Evolutionary conservation across 768 basidiomycete genomes (phyloP), one percentile per base, ranked within the genome.

Genomic region (Lyophyllum atratum): DNA sequence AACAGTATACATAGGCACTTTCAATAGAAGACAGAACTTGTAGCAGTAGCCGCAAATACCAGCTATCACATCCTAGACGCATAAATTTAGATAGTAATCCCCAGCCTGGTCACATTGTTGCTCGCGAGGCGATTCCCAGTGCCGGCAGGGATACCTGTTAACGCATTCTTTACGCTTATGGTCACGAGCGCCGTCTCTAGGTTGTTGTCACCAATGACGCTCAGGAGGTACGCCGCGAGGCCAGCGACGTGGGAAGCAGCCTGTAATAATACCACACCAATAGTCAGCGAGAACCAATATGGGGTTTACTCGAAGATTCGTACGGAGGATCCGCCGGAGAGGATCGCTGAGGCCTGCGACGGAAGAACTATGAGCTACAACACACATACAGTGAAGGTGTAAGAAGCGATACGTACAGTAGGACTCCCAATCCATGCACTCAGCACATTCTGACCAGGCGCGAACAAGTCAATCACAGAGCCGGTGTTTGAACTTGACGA

Each of bases 201-300:
- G 45, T 48, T 12, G 52, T 19, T 6, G 58, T 14, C 19, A n/a
- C 61, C 56, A 15, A 54, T 34, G 42, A 60, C 12, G 29, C 54
- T 46, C 24, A 62, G 28, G 12, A 58, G 45, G 49, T 64, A 66
- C 2, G 65, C 65, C 8, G 59, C 21, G 21, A 66, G 55, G 15
- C 64, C 64, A 4, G 64, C 62, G 43, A 66, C 62, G 33, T 63
- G 60, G 17, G 64, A 53, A 11, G 62, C 57, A 14, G 62, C 61
- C 64, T 56, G 49, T n/a, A n/a, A 9, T 15, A 19, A 14, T 24
- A n/a, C 14, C 26, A 19, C 26, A 43, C 29, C 24, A 42, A 12
- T 42, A 33, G 19, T 49, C 21, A 29, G 24, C 15, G 25, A 51
- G 34, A 28, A 21, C 12, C 4, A 34, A 47, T 39, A 37, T 17